Percentiles rank a stretch among this genome's conserved stretches.
phyloP scores from a whole-genome alignment of 1,139 yeast species.

The Debaryomyces singareniensis region DNA sequence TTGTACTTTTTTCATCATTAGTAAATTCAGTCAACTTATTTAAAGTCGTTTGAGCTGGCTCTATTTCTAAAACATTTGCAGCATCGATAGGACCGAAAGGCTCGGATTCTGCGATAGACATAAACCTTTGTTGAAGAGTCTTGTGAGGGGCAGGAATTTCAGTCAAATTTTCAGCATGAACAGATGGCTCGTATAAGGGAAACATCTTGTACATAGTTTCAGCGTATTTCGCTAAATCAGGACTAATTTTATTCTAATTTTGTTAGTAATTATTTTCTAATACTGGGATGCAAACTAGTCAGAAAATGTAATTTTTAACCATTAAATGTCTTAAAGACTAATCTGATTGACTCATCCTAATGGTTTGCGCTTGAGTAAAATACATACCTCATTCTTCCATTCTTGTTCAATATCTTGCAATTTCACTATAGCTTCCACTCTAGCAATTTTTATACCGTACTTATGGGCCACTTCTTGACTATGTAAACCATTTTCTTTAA shows the following conservation, averaged over 20 bases:
- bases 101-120: slow-evolving; percentile 88
- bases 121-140: slow-evolving; percentile 75
- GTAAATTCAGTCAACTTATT: slow-evolving; percentile 57
- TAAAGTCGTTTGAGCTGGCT: slow-evolving; percentile 77
- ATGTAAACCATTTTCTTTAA: slow-evolving; percentile 45
- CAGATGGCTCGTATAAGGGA: slow-evolving; percentile 54
- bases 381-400: slow-evolving; percentile 59
- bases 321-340: slow-evolving; percentile 74
- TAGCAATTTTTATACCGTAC: slow-evolving; percentile 73
- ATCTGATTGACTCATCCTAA: slow-evolving; percentile 56
- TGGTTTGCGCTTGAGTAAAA: slow-evolving; percentile 3
- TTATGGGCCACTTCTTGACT: slow-evolving; percentile 74
- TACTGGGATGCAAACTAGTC: neutral
- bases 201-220: slow-evolving; percentile 69
- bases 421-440: slow-evolving; percentile 79
- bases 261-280: slow-evolving; percentile 23
- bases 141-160: slow-evolving; percentile 91
- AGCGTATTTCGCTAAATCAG: slow-evolving; percentile 53
- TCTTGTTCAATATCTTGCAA: slow-evolving; percentile 58
- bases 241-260: slow-evolving; percentile 34
- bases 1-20: slow-evolving; percentile 23
- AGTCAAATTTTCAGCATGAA: slow-evolving; percentile 64
- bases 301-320: slow-evolving; percentile 49
- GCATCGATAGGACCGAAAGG: slow-evolving; percentile 98
- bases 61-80: slow-evolving; percentile 74